Conservation (phyloP, 139 green algal species). For the Chlamydomonas sp. region DNA sequence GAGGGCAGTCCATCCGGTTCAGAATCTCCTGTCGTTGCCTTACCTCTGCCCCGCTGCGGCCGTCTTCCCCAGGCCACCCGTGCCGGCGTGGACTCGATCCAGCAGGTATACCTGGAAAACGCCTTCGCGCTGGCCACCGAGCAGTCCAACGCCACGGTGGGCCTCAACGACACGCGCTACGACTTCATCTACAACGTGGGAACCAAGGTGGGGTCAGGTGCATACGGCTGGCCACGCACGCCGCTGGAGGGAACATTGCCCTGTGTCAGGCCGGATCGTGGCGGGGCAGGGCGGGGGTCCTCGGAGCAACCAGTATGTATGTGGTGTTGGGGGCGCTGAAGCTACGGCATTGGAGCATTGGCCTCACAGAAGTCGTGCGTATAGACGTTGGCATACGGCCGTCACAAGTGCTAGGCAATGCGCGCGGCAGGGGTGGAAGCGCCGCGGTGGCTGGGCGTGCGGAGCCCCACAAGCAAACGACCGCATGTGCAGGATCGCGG, state of each 20-base stretch:
- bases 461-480: no score
- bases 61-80: not conserved
- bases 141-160: not conserved
- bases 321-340: not conserved
- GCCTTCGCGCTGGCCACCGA: not conserved
- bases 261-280: no score
- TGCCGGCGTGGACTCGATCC: not conserved
- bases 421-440: no score
- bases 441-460: no score
- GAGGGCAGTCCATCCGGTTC: no score
- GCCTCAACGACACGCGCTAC: not conserved
- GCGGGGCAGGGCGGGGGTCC: not conserved
- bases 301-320: not conserved
- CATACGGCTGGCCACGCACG: not conserved
- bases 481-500: no score
- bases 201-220: not conserved
- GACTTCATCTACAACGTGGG: slow-evolving; percentile 6
- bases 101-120: not conserved
- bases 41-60: not conserved
- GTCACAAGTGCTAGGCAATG: no score
- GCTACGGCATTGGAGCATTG: not conserved
- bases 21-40: not conserved
- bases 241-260: no score
- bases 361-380: no score
- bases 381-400: no score